Evolutionary conservation across 495 filamentous ascomycete genomes (phyloP), one percentile per base, ranked within the genome.

Genomic region (Trichoderma erinaceum): DNA sequence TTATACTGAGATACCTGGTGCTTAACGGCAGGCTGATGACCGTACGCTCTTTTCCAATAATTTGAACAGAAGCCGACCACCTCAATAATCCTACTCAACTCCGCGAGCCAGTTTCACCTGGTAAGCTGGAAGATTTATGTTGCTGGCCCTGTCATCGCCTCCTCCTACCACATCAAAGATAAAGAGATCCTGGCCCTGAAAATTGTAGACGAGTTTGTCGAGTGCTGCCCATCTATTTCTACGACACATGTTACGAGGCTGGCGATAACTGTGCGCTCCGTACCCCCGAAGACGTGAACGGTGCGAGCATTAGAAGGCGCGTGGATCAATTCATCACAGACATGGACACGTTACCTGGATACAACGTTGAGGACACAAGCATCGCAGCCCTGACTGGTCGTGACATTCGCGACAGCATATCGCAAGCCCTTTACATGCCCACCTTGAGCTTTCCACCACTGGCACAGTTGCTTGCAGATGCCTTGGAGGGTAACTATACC

Each of bases 191-290:
- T 38, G 35, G 7, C 5, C 35, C 5, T 38, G 35, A 10, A 38
- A 38, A 4, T 38, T 0, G 8, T 38, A 38, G 8, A 38, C 35
- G 8, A 38, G 35, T 38, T 38, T 38, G 35, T 38, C 35, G 8
- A 38, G 35, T 10, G 35, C 0, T 10, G 35, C 4, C 35, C 35
- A 38, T 10, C 6, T 75, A 71, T 4, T 83, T 88, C 70, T 81
- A 74, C 21, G 67, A 73, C 5, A 81, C 80, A 32, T 89, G 86
- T 67, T 73, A 81, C 70, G 69, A 72, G 0, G 84, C 72, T 1
- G 82, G 83, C 0, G 35, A 69, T 4, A 72, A 46, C 0, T 83
- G 80, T 44, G 74, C 76, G 0, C 72, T 87, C 2, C 86, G 32
- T 23, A 70, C 78, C 43, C 12, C 18, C 43, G 35, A 38, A 16